Evolutionary conservation across 306 rosid genomes (phyloP).

Genomic region (Styphnolobium japonicum): DNA sequence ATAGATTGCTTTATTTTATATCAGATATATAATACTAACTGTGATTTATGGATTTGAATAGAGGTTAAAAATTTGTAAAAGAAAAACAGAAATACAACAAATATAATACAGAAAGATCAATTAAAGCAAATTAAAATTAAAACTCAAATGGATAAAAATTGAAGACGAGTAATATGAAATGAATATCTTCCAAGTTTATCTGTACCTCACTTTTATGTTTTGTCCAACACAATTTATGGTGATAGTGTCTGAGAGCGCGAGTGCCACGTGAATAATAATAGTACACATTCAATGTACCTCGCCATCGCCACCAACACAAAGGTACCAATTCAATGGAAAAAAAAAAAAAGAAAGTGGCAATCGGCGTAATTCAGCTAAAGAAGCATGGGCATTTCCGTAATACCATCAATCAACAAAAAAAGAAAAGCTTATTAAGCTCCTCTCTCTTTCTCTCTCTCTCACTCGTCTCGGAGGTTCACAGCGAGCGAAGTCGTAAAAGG

Average conservation of each 20-base stretch:
- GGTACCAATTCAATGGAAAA: neutral
- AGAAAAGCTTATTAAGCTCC: neutral
- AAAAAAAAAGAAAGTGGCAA: constrained; percentile 19
- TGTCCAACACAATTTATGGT: neutral
- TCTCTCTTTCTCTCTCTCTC: neutral
- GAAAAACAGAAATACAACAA: too few species aligned
- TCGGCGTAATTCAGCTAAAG: constrained; percentile 15
- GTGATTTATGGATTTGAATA: too few species aligned
- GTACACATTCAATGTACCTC: constrained; percentile 18
- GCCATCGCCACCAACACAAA: neutral
- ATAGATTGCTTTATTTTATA: too few species aligned
- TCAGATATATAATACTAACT: too few species aligned
- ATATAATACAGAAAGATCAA: too few species aligned
- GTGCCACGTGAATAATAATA: constrained; percentile 28
- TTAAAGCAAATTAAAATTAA: too few species aligned
- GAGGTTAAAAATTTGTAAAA: too few species aligned
- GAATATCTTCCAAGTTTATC: neutral
- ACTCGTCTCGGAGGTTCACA: constrained; percentile 44
- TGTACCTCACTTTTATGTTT: neutral
- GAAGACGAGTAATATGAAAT: too few species aligned
- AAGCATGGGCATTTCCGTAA: constrained; percentile 27
- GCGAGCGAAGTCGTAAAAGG: constrained; percentile 57
- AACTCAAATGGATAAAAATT: too few species aligned
- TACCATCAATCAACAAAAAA: too few species aligned
- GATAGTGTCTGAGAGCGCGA: neutral